Evolutionary conservation across 805 yeast genomes (phyloP).

Genomic region (Ogataea glucozyma): DNA sequence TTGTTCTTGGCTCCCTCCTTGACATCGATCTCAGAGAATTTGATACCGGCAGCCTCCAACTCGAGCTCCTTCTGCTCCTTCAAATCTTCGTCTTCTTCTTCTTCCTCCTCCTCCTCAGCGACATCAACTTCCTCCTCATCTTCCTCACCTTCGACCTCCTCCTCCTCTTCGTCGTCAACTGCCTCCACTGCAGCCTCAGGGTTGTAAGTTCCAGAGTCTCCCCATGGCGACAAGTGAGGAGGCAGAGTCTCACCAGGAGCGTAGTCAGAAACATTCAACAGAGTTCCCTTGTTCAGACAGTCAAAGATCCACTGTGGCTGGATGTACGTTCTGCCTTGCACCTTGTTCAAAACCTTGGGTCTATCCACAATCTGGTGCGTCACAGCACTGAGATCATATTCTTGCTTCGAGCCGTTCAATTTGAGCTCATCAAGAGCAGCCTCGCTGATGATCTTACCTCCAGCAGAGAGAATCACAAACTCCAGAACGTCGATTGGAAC

Average conservation of each 20-base stretch:
- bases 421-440: slow-evolving; percentile 77
- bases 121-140: slow-evolving; percentile 56
- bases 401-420: slow-evolving; percentile 46
- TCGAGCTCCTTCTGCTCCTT: slow-evolving; percentile 80
- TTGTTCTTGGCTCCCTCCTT: slow-evolving; percentile 34
- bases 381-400: slow-evolving; percentile 62
- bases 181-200: slow-evolving; percentile 59
- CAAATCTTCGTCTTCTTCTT: slow-evolving; percentile 54
- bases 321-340: slow-evolving; percentile 88
- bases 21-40: slow-evolving; percentile 66
- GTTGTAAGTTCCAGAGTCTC: slow-evolving; percentile 88
- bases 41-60: slow-evolving; percentile 85
- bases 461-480: slow-evolving; percentile 80
- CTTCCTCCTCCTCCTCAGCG: slow-evolving; percentile 54
- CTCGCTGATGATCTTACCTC: slow-evolving; percentile 85
- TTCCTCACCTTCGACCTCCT: slow-evolving; percentile 47
- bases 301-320: slow-evolving; percentile 99
- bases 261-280: slow-evolving; percentile 76
- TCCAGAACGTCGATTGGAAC: slow-evolving; percentile 91
- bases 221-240: slow-evolving; percentile 99
- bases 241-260: slow-evolving; percentile 95
- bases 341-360: slow-evolving; percentile 73
- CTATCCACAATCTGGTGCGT: slow-evolving; percentile 96
- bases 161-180: slow-evolving; percentile 44
- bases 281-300: slow-evolving; percentile 72